These are phyloP conservation scores for Heritiera littoralis DNA, from an alignment of 345 rosid genomes.

Conservation along the genomic window DNA sequence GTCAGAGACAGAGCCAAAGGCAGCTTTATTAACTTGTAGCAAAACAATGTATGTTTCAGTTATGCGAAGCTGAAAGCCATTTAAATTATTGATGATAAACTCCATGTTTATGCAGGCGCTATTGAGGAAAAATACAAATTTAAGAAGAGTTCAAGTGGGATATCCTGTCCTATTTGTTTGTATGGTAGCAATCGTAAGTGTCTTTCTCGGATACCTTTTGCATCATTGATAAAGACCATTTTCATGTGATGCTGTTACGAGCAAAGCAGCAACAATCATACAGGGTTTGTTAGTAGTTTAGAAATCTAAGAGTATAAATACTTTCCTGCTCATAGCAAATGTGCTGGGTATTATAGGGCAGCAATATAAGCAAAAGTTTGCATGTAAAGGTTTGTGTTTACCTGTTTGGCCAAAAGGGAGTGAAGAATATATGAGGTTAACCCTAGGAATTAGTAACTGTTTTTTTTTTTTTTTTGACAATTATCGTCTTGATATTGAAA, in stretches of 20 bases:
- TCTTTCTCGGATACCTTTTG: constrained; percentile 52
- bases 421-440: not conserved
- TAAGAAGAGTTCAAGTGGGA: constrained; percentile 51
- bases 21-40: not conserved
- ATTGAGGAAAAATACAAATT: constrained; percentile 42
- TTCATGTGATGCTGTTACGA: constrained; percentile 14
- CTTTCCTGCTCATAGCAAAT: not conserved
- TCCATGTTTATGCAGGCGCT: constrained; percentile 43
- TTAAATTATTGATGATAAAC: not conserved
- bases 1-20: not conserved
- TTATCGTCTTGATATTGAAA: not conserved
- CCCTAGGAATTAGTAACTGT: not conserved
- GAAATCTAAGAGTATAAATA: constrained; percentile 23
- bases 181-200: constrained; percentile 71
- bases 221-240: constrained; percentile 32
- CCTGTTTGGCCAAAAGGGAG: constrained; percentile 1
- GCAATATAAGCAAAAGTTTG: not conserved
- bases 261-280: not conserved
- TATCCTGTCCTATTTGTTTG: constrained; percentile 75
- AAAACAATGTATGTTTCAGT: not conserved
- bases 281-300: constrained; percentile 28
- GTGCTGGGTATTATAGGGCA: not conserved
- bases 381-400: constrained; percentile 1
- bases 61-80: not conserved
- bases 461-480: not conserved